These are phyloP conservation scores for Goffeauzyma gilvescens DNA, from an alignment of 768 basidiomycete genomes.

Conservation along the genomic window DNA sequence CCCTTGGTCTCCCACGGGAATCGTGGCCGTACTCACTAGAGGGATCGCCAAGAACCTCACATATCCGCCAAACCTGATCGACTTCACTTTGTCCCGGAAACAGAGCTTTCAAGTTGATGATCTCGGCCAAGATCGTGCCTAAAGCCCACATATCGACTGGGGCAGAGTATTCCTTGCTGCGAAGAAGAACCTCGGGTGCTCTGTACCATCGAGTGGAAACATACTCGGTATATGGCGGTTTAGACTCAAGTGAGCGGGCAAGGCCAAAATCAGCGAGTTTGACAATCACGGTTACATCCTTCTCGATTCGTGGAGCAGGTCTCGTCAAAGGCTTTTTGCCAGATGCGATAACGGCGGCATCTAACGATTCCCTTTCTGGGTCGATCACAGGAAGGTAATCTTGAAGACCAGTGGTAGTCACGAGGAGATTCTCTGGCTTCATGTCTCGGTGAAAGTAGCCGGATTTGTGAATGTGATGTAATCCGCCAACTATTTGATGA, in stretches of 20 bases:
- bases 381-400: conserved; percentile 52
- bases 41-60: conserved; percentile 84
- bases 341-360: background rate
- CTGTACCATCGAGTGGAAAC: conserved; percentile 99
- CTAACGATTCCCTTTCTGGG: conserved; percentile 4
- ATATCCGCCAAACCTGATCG: conserved; percentile 80
- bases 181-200: conserved; percentile 83
- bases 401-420: conserved; percentile 86
- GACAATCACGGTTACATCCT: conserved; percentile 88
- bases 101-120: conserved; percentile 80
- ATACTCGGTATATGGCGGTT: conserved; percentile 94
- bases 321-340: conserved; percentile 3
- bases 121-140: conserved; percentile 93
- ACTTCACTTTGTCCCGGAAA: conserved; percentile 85
- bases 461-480: conserved; percentile 73
- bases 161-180: conserved; percentile 80
- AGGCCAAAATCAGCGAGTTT: conserved; percentile 98
- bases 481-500: conserved; percentile 69
- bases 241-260: conserved; percentile 67
- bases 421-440: conserved; percentile 98
- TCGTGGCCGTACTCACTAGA: conserved; percentile 63
- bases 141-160: conserved; percentile 99
- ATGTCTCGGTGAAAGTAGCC: conserved; percentile 99
- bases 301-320: conserved; percentile 37
- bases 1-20: conserved; percentile 45